phyloP scores from a whole-genome alignment of 1,284 basidiomycete genomes.

The Apiotrichum montevideense region DNA sequence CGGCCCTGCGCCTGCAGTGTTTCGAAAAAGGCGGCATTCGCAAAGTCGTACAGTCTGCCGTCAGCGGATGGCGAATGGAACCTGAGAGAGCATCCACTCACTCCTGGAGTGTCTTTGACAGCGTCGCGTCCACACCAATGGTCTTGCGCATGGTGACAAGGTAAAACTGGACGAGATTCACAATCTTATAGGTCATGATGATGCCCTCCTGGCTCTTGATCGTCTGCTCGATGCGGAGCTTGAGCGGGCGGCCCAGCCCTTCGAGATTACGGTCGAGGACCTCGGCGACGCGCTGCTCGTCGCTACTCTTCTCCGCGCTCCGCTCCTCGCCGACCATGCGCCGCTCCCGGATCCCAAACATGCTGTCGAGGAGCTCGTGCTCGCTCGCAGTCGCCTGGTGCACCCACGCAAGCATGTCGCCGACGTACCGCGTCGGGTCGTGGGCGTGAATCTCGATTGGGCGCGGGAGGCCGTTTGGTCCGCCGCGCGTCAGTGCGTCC shows the following conservation, averaged over 20 bases:
- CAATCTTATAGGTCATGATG: constrained; percentile 83
- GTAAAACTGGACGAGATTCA: constrained; percentile 93
- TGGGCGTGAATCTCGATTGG: constrained; percentile 97
- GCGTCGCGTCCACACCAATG: constrained; percentile 69
- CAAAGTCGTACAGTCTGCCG: constrained; percentile 66
- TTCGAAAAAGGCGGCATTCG: constrained; percentile 78
- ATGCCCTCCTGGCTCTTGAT: constrained; percentile 86
- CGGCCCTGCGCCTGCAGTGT: constrained; percentile 75
- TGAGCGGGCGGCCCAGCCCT: constrained; percentile 78
- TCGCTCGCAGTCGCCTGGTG: constrained; percentile 94
- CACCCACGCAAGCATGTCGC: constrained; percentile 98
- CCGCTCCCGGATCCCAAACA: constrained; percentile 66
- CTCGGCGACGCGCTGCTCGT: constrained; percentile 72
- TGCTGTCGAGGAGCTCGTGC: constrained; percentile 78
- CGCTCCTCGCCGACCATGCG: constrained; percentile 62
- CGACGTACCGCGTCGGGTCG: constrained; percentile 90
- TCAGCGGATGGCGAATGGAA: background rate
- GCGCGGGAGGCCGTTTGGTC: constrained; percentile 76
- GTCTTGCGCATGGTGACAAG: constrained; percentile 85
- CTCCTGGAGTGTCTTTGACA: constrained; percentile 76
- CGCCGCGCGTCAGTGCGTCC: constrained; percentile 80
- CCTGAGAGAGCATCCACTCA: constrained; percentile 53
- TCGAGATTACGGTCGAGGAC: constrained; percentile 76
- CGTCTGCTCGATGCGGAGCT: constrained; percentile 84
- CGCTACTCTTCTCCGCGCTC: constrained; percentile 49